Evolutionary conservation across 495 filamentous ascomycete genomes (phyloP).

Genomic region (Aspergillus ellipticus): DNA sequence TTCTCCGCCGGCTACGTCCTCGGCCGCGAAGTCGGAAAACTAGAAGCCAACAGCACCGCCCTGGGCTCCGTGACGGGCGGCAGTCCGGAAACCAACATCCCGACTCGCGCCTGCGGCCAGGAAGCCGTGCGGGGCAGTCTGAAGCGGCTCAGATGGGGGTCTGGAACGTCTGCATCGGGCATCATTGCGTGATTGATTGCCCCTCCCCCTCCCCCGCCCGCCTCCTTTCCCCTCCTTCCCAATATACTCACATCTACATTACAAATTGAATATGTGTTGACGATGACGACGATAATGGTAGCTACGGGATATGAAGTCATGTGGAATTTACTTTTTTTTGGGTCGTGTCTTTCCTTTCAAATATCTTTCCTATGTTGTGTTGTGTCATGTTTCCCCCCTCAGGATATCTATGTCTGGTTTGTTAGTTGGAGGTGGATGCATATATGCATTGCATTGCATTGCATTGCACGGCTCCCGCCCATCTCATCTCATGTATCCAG

Average conservation of each 20-base stretch:
- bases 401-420: too few relatives aligned
- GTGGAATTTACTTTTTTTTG: not conserved
- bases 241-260: not conserved
- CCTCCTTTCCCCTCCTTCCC: not conserved
- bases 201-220: not conserved
- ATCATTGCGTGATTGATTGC: constrained; percentile 26
- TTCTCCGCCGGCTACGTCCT: constrained; percentile 92
- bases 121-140: constrained; percentile 43
- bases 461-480: too few relatives aligned
- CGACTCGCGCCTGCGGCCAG: constrained; percentile 39
- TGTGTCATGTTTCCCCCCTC: too few relatives aligned
- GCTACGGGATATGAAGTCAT: not conserved
- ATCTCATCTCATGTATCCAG: too few relatives aligned
- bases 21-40: constrained; percentile 72
- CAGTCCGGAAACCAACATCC: too few relatives aligned
- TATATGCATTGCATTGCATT: too few relatives aligned
- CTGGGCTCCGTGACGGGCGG: constrained; percentile 32
- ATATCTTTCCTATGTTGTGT: too few relatives aligned
- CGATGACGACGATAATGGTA: not conserved
- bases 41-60: constrained; percentile 51
- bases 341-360: too few relatives aligned
- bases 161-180: constrained; percentile 34
- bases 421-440: too few relatives aligned
- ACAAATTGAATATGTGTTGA: not conserved
- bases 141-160: constrained; percentile 43